phyloP scores from a whole-genome alignment of 805 yeast species.

The Starmerella gropengiesseri region DNA sequence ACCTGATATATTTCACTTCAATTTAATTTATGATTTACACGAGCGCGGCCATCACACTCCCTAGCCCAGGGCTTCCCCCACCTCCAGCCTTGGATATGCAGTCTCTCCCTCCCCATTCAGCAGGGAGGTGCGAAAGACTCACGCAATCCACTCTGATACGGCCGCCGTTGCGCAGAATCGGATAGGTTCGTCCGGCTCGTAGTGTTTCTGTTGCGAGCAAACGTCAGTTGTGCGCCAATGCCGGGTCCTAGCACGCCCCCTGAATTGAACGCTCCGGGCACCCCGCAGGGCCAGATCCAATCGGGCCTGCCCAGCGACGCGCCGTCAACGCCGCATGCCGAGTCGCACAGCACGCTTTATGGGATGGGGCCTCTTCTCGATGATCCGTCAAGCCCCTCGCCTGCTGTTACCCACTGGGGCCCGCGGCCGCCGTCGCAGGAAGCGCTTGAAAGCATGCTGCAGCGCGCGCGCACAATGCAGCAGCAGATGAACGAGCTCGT shows the following conservation, averaged over 20 bases:
- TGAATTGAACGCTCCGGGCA: slow-evolving; percentile 11
- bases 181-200: no score
- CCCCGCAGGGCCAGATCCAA: slow-evolving; percentile 14
- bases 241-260: slow-evolving; percentile 4
- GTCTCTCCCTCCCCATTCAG: background rate
- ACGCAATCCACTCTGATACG: no score
- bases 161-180: no score
- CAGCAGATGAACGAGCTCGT: slow-evolving; percentile 12
- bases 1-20: no score
- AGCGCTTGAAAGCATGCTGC: slow-evolving; percentile 5
- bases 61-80: no score
- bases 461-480: slow-evolving; percentile 16
- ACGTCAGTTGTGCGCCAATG: no score
- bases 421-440: slow-evolving; percentile 8
- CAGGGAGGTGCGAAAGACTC: background rate
- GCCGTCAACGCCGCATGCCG: slow-evolving; percentile 17
- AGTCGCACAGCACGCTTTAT: slow-evolving; percentile 7
- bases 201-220: no score
- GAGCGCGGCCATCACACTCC: no score
- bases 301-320: background rate
- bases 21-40: no score
- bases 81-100: background rate
- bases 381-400: slow-evolving; percentile 21
- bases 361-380: slow-evolving; percentile 22
- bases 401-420: slow-evolving; percentile 3